Evolutionary conservation across 108 stramenopile species (phyloP), one percentile per base, ranked within the genome.

Genomic region (Epithemia pelagica): DNA sequence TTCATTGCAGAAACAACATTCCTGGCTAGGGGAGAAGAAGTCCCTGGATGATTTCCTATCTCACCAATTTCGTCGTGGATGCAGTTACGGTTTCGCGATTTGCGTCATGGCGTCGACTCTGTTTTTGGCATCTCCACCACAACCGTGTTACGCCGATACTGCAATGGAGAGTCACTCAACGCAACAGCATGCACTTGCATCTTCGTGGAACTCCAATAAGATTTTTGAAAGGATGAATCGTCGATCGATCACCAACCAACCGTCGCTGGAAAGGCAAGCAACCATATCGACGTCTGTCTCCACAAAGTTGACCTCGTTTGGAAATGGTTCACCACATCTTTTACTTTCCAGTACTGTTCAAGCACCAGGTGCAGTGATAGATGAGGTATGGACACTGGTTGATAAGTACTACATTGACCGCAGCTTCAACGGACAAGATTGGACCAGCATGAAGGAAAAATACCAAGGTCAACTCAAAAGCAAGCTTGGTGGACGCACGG

Each of bases 331-430:
- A 10, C 37, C 37, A 46, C 5, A 46, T 15, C 15, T 46, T 5
- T 46, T 46, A 15, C 10, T 46, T 15, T 5, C 37, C 37, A 46
- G 37, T 46, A 46, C 37, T 46, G 37, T 15, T 46, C 37, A 5
- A 46, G 37, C 37, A 46, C 37, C 37, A 46, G 37, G 37, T 15
- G 37, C 37, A 15, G 83, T 82, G 24, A 64, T 86, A 28, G 83
- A 92, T 32, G 86, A 93, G 67, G 80, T 83, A 2, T 93, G 92
- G 92, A 77, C 60, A 27, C 78, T 93, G 10, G 68, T 93, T 1
- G 70, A 78, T 37, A 87, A 90, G 62, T 89, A 93, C 58, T 88
- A 82, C 60, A 74, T 90, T 51, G 92, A 93, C 56, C 75, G 75
- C 62, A 66, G 72, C 24, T 90, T 82, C 66, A 81, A 89, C 66